Evolutionary conservation across 495 filamentous ascomycete species (phyloP), one percentile per base, ranked within the genome.

Genomic region (Penicillium angulare): DNA sequence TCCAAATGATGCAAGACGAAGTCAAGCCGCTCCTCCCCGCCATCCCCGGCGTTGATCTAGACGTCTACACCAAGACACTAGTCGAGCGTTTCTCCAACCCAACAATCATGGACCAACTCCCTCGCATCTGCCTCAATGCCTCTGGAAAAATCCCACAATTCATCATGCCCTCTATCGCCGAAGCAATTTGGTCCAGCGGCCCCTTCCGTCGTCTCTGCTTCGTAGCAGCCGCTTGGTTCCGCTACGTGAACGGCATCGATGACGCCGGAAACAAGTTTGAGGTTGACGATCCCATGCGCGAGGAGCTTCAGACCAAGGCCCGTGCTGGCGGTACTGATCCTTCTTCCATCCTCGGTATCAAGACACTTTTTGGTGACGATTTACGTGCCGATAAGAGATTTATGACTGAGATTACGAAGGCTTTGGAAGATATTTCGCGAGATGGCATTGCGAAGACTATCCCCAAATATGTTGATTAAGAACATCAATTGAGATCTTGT

Each of bases 111-210:
- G 74, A 77, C 45, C 74, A 77, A 57, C 55, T 77, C 38, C 71
- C 72, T 20, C 72, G 74, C 21, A 63, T 77, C 56, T 71, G 69
- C 29, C 63, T 75, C 47, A 74, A 74, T 48, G 73, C 65, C 15
- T 74, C 74, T 7, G 73, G 74, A 63, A 77, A 77, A 66, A 68
- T 77, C 44, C 74, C 74, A 0, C 74, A 77, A 56, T 77, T 77
- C 53, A 76, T 76, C 53, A 76, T 77, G 72, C 74, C 74, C 5
- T 71, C 71, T 0, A 71, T 77, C 46, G 74, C 74, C 47, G 74
- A 77, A 59, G 67, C 66, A 5, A 77, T 77, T 49, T 72, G 69
- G 71, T 66, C 61, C 0, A 68, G 52, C 13, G 67, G 65, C 13
- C 71, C 72, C 1, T 73, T 77, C 68, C 68, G 70, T 10, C 68